Evolutionary conservation across 1,284 basidiomycete species (phyloP), one percentile per base, ranked within the genome.

Genomic region (Apiotrichum siamense): DNA sequence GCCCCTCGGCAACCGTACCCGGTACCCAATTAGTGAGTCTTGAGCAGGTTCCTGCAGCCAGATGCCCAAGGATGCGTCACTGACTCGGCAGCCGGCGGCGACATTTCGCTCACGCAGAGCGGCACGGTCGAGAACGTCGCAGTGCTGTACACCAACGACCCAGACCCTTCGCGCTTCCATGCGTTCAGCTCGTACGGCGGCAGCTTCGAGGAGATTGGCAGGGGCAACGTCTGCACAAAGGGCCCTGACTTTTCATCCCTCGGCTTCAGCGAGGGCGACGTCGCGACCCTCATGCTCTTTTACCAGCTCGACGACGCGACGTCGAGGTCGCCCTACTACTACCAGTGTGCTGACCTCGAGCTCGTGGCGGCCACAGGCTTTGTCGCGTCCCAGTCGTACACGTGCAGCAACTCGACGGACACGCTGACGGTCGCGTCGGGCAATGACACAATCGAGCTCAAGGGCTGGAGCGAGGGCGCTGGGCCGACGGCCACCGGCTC

Each of bases 261-360:
- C 10, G 65, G 63, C 27, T 53, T 61, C 31, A 47, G 42, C 23
- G 61, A 46, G 4, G 65, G 65, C 9, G 59, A 62, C 32, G 49
- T 59, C 50, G 64, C 57, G 9, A 65, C 65, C 13, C 42, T 67
- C 21, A 47, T 65, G 40, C 36, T 63, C 41, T 59, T 62, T 37
- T 67, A 60, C 49, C 54, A 63, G 49, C 50, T 57, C 36, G 48
- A 57, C 42, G 47, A 46, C 7, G 45, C 47, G 38, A 20, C 39
- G 35, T n/a, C n/a, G n/a, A n/a, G n/a, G n/a, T 44, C 44, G 42
- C 24, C n/a, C 32, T 50, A 27, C 33, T 20, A 49, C 46, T 67
- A 64, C 54, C 52, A 59, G 25, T 67, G 65, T 27, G 64, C 65
- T 41, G 65, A 67, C 42, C 47, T 67, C 35, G 55, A 40, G 17